Conservation (phyloP, 495 filamentous ascomycete genomes). For the Rhypophila decipiens region DNA sequence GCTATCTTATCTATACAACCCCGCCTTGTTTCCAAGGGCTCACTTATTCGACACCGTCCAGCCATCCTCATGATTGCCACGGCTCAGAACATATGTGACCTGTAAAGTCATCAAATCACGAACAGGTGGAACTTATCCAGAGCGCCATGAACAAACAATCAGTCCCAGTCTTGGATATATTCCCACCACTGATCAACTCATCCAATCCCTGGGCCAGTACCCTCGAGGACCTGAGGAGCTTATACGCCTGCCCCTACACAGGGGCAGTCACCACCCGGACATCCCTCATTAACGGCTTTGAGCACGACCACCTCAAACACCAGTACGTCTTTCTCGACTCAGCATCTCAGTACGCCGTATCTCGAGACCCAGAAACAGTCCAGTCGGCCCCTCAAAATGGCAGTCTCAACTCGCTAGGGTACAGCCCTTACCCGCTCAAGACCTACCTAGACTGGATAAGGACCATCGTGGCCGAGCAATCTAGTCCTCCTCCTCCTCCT, state of each 20-base stretch:
- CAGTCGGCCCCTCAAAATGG: slow-evolving; percentile 23
- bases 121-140: neutral
- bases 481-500: no score
- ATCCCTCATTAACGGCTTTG: slow-evolving; percentile 51
- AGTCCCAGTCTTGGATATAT: slow-evolving; percentile 38
- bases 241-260: slow-evolving; percentile 52
- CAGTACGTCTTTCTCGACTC: slow-evolving; percentile 60
- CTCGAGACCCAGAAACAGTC: slow-evolving; percentile 1
- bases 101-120: no score
- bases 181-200: slow-evolving; percentile 64
- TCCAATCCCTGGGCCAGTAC: slow-evolving; percentile 65
- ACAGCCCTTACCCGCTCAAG: slow-evolving; percentile 59
- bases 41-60: no score
- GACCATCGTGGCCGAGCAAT: slow-evolving; percentile 9
- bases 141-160: neutral
- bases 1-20: no score
- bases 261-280: slow-evolving; percentile 69
- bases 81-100: no score
- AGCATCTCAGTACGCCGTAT: slow-evolving; percentile 29
- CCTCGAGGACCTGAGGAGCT: slow-evolving; percentile 44
- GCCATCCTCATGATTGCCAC: no score
- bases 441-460: slow-evolving; percentile 55
- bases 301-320: slow-evolving; percentile 52
- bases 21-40: no score
- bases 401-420: slow-evolving; percentile 65